These are phyloP conservation scores for Aspergillus cejpii DNA, from an alignment of 2,329 filamentous ascomycete genomes.

Conservation along the genomic window DNA sequence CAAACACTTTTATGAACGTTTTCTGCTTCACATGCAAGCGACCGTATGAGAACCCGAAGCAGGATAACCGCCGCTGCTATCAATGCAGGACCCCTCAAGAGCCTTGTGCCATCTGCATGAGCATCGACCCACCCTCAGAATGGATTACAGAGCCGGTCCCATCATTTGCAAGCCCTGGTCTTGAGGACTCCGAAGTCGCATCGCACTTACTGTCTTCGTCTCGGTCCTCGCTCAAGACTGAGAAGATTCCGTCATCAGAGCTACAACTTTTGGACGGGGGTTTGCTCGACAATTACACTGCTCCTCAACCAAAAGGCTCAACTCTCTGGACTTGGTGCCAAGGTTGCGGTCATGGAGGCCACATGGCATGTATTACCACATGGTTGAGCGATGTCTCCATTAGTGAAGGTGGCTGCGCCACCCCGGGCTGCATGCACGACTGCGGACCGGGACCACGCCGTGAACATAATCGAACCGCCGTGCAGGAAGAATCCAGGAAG, in stretches of 20 bases:
- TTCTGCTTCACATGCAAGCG: slow-evolving; percentile 53
- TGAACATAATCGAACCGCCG: slow-evolving; percentile 33
- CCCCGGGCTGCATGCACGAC: slow-evolving; percentile 54
- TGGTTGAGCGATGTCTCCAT: slow-evolving; percentile 49
- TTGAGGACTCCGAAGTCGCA: slow-evolving; percentile 20
- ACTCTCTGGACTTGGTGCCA: slow-evolving; percentile 53
- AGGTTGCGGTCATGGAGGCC: slow-evolving; percentile 55
- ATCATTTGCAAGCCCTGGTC: slow-evolving; percentile 9
- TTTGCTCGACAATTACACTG: slow-evolving; percentile 18
- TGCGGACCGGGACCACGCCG: slow-evolving; percentile 48
- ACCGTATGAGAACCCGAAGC: slow-evolving; percentile 47
- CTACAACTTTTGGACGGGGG: slow-evolving; percentile 21
- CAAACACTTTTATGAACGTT: slow-evolving; percentile 50
- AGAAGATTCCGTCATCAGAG: slow-evolving; percentile 22
- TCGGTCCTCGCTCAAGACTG: slow-evolving; percentile 39
- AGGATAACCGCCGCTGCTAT: slow-evolving; percentile 47
- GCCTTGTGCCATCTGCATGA: slow-evolving; percentile 40
- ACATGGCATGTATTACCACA: slow-evolving; percentile 50
- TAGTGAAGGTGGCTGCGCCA: slow-evolving; percentile 52
- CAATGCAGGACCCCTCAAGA: slow-evolving; percentile 41
- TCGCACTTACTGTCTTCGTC: slow-evolving; percentile 41
- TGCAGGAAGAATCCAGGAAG: slow-evolving; percentile 30
- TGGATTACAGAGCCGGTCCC: slow-evolving; percentile 29
- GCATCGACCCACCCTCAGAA: slow-evolving; percentile 36
- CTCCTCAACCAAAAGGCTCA: slow-evolving; percentile 28